phyloP scores from a whole-genome alignment of 768 basidiomycete genomes.

The Vararia minispora region DNA sequence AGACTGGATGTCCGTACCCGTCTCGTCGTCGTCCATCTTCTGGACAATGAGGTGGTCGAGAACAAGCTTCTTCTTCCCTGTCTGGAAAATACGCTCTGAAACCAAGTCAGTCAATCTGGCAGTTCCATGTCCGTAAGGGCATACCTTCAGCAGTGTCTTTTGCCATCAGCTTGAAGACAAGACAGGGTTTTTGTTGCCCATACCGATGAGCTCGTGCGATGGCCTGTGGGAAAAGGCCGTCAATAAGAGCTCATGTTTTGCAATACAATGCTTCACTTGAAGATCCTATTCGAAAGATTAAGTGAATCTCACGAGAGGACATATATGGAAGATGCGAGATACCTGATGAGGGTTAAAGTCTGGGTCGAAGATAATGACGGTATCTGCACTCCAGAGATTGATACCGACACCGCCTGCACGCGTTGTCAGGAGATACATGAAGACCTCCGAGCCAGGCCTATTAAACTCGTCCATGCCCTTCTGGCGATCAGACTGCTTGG shows the following conservation, averaged over 20 bases:
- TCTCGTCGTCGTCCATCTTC: conserved; percentile 83
- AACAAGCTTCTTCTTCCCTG: conserved; percentile 91
- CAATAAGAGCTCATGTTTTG: neutral
- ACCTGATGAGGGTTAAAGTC: conserved; percentile 99
- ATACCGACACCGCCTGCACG: conserved; percentile 48
- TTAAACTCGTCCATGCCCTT: conserved; percentile 96
- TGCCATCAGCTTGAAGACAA: conserved; percentile 94
- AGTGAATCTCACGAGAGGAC: neutral
- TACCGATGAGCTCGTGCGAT: conserved; percentile 92
- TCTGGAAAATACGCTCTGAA: conserved; percentile 81
- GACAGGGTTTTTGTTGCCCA: conserved; percentile 88
- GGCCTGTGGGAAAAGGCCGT: conserved; percentile 41
- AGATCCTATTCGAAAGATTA: conserved; percentile 48
- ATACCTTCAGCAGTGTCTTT: conserved; percentile 87
- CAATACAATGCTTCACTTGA: conserved; percentile 49
- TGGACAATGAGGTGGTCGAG: conserved; percentile 94
- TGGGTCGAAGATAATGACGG: conserved; percentile 84
- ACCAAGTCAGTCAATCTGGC: neutral
- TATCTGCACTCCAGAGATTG: conserved; percentile 67
- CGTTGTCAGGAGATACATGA: conserved; percentile 86
- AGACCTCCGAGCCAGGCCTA: conserved; percentile 72
- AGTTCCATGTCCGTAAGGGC: neutral
- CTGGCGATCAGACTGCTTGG: conserved; percentile 77
- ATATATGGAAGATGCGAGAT: conserved; percentile 12
- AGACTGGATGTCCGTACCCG: conserved; percentile 66